These are phyloP conservation scores for Tieghemostelium lacteum DNA, from an alignment of 78 protist genomes.

Conservation along the genomic window DNA sequence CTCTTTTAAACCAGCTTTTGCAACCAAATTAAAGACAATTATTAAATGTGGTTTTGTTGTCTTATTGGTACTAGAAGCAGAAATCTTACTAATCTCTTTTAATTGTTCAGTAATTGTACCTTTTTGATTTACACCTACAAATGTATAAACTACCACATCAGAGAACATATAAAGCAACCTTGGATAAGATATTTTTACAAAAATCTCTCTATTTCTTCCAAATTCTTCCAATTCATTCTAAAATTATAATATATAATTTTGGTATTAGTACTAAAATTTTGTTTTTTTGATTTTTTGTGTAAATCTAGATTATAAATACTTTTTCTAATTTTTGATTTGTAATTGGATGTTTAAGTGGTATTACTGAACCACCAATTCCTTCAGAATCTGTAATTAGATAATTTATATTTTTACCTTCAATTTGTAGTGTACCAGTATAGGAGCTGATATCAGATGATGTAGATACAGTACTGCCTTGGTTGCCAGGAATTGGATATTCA, in stretches of 20 bases:
- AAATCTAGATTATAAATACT: neutral
- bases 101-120: neutral
- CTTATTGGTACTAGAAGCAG: neutral
- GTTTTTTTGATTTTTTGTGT: too few species aligned
- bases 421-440: neutral
- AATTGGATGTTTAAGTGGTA: neutral
- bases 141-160: slow-evolving; percentile 32
- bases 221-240: neutral
- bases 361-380: neutral
- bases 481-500: neutral
- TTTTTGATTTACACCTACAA: neutral
- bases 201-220: neutral
- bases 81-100: neutral
- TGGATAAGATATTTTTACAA: slow-evolving; percentile 12
- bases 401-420: neutral
- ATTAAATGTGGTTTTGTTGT: slow-evolving; percentile 10
- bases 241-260: too few species aligned
- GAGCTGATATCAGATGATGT: slow-evolving; percentile 1
- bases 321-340: neutral
- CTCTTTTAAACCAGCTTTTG: neutral
- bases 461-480: neutral
- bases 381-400: neutral
- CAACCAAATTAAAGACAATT: neutral
- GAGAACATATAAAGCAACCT: slow-evolving; percentile 8
- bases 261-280: neutral